Evolutionary conservation across 176 grass and related monocot species (phyloP).

Genomic region (Oryza brachyantha): DNA sequence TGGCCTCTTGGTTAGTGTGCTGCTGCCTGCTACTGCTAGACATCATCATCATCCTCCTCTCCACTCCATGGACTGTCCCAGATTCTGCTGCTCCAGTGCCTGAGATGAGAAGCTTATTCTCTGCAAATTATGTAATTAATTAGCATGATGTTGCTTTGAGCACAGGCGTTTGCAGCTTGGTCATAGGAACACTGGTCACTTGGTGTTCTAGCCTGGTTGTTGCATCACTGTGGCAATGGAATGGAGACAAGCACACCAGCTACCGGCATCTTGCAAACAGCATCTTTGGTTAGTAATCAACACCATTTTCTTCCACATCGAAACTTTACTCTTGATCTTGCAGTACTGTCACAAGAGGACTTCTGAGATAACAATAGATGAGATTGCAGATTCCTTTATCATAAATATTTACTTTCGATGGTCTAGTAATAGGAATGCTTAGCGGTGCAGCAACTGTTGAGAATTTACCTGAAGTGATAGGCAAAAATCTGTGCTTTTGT

Average conservation of each 20-base stretch:
- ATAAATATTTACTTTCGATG: not conserved
- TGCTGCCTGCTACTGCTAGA: too few species aligned
- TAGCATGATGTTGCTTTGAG: not conserved
- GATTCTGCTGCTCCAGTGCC: not conserved
- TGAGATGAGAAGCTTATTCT: not conserved
- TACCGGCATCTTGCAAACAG: constrained; percentile 64
- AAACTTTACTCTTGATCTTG: not conserved
- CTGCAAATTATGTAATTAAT: not conserved
- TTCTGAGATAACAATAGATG: not conserved
- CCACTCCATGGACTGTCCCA: not conserved
- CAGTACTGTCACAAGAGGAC: not conserved
- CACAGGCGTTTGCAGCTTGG: constrained; percentile 64
- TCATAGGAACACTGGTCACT: constrained; percentile 56
- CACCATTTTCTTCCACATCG: not conserved
- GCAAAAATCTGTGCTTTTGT: not conserved
- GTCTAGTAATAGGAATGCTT: not conserved
- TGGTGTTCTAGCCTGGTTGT: constrained; percentile 70
- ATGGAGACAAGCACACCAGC: constrained; percentile 71
- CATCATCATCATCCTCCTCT: not conserved
- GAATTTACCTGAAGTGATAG: not conserved
- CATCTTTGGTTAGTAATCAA: constrained; percentile 61
- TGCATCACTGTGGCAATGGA: constrained; percentile 75
- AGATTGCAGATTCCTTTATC: not conserved
- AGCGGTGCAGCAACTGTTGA: not conserved
- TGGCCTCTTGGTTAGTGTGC: constrained; percentile 59